Conservation (phyloP, 2,329 filamentous ascomycete genomes). For the Thielaviopsis punctulata region DNA sequence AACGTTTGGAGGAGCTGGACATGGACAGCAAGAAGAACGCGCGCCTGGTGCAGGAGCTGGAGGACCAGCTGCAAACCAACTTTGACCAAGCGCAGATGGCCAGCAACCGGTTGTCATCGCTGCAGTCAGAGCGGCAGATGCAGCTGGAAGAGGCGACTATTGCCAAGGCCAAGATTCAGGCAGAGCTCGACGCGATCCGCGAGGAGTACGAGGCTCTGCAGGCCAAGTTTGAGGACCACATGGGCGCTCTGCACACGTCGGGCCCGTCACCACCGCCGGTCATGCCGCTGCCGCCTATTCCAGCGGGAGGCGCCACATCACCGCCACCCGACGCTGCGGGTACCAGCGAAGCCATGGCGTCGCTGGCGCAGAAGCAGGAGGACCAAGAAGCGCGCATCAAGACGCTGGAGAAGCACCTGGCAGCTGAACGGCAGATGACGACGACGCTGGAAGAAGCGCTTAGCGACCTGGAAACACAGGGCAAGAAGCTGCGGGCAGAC, state of each 20-base stretch:
- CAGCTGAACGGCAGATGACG: conserved; percentile 90
- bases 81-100: conserved; percentile 82
- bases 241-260: conserved; percentile 60
- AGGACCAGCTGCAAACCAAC: conserved; percentile 88
- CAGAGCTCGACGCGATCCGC: conserved; percentile 48
- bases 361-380: conserved; percentile 64
- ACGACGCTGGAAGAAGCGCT: conserved; percentile 89
- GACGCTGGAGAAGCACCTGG: conserved; percentile 91
- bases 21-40: conserved; percentile 75
- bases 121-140: conserved; percentile 55
- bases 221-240: conserved; percentile 41
- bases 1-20: conserved; percentile 45
- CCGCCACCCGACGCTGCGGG: conserved; percentile 26
- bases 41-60: conserved; percentile 81
- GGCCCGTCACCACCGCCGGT: conserved; percentile 87
- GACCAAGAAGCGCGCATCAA: conserved; percentile 91
- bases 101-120: conserved; percentile 69
- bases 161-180: conserved; percentile 43
- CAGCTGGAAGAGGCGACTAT: conserved; percentile 65
- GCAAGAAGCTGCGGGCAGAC: conserved; percentile 80
- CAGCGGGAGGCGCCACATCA: conserved; percentile 37
- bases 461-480: conserved; percentile 79
- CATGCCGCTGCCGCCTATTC: conserved; percentile 87
- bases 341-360: conserved; percentile 35
- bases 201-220: conserved; percentile 56